A percentile compares a stretch with the other conserved stretches of the same genome.
phyloP scores from a whole-genome alignment of 164 flowering plant species.

The Vitis rotundifolia region DNA sequence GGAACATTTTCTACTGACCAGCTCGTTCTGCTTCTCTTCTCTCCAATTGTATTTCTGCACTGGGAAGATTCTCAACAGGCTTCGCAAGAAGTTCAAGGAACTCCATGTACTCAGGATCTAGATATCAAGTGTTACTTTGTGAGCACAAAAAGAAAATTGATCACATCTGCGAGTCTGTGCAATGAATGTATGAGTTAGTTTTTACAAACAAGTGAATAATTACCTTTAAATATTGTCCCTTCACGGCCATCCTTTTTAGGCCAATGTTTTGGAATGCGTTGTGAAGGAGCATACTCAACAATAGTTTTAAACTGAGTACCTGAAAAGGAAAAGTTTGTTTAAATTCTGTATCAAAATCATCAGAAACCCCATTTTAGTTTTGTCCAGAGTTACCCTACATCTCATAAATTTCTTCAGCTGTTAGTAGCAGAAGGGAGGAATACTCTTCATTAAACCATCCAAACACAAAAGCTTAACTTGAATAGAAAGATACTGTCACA shows the following conservation, averaged over 20 bases:
- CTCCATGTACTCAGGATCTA: slow-evolving; percentile 89
- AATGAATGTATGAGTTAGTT: not conserved
- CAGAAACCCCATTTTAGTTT: not conserved
- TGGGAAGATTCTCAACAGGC: slow-evolving; percentile 94
- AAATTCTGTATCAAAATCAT: not conserved
- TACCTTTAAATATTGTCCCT: slow-evolving; percentile 83
- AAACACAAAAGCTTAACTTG: not conserved
- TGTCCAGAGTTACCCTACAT: not conserved
- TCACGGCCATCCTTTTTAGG: slow-evolving; percentile 89
- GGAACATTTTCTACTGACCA: slow-evolving; percentile 45
- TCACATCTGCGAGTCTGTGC: not conserved
- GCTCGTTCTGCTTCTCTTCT: slow-evolving; percentile 85
- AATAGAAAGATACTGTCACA: not conserved
- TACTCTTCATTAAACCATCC: not conserved
- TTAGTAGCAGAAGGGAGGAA: not conserved
- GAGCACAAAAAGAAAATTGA: slow-evolving; percentile 14
- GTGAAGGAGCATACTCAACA: slow-evolving; percentile 95
- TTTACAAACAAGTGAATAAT: not conserved
- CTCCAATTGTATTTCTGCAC: slow-evolving; percentile 92
- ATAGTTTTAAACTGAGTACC: slow-evolving; percentile 72
- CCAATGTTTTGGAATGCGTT: slow-evolving; percentile 72
- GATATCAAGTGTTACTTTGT: slow-evolving; percentile 29
- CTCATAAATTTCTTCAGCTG: not conserved
- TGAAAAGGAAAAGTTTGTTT: slow-evolving; percentile 16
- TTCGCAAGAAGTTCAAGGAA: slow-evolving; percentile 80